These are phyloP conservation scores for Buxus sempervirens DNA, from an alignment of 164 flowering plant genomes.

Conservation along the genomic window DNA sequence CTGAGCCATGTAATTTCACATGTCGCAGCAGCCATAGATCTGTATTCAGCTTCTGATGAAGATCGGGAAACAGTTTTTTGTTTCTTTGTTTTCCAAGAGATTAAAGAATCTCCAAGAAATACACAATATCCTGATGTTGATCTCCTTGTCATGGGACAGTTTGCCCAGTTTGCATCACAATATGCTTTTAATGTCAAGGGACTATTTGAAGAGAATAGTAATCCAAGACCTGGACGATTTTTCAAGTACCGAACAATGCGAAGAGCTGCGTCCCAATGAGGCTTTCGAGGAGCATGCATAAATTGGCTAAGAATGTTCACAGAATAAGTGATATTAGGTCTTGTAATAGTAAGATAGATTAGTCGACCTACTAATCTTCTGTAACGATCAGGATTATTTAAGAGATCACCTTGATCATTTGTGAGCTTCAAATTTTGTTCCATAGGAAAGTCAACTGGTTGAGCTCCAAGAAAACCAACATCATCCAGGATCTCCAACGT, in stretches of 20 bases:
- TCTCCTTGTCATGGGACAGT: background rate
- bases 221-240: constrained; percentile 5
- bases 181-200: background rate
- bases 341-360: constrained; percentile 6
- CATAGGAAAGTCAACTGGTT: constrained; percentile 7
- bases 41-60: background rate
- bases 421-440: constrained; percentile 4
- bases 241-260: constrained; percentile 7
- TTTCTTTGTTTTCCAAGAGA: background rate
- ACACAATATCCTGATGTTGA: background rate
- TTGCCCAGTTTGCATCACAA: background rate
- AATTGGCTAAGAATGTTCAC: constrained; percentile 9
- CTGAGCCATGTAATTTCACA: background rate
- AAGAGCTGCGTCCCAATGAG: constrained; percentile 4
- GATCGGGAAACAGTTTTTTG: background rate
- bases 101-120: background rate
- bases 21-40: background rate
- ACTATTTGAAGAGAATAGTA: background rate
- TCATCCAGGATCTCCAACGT: constrained; percentile 7
- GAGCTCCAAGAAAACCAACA: background rate
- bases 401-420: background rate
- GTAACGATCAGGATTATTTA: background rate
- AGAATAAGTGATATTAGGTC: constrained; percentile 2
- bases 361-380: constrained; percentile 11
- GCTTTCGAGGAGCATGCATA: background rate